Percentiles rank a stretch among this genome's conserved stretches.
phyloP scores from a whole-genome alignment of 2,329 filamentous ascomycete species.

The Chalara sp. region DNA sequence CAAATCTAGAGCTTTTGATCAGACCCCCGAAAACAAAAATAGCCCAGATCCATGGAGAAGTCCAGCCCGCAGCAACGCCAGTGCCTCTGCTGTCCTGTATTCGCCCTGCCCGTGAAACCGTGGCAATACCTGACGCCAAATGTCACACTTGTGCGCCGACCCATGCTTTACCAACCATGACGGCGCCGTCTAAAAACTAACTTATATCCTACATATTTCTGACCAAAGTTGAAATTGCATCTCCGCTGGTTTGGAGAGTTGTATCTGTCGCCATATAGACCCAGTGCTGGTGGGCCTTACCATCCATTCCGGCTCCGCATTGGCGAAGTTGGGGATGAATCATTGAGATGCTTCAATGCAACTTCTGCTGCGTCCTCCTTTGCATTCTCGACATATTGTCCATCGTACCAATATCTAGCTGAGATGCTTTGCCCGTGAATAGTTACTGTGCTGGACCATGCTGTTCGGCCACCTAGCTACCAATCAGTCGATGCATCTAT shows the following conservation, averaged over 20 bases:
- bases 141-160: constrained; percentile 22
- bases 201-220: constrained; percentile 24
- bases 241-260: neutral
- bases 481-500: constrained; percentile 21
- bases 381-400: constrained; percentile 79
- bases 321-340: constrained; percentile 35
- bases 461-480: constrained; percentile 70
- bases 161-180: constrained; percentile 19
- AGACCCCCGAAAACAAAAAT: constrained; percentile 4
- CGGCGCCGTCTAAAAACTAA: no score
- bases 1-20: constrained; percentile 6
- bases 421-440: constrained; percentile 57
- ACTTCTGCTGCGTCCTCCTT: constrained; percentile 87
- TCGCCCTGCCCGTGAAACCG: constrained; percentile 1
- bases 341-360: constrained; percentile 53
- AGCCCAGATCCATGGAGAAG: constrained; percentile 2
- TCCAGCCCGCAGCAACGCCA: constrained; percentile 12
- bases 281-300: constrained; percentile 22
- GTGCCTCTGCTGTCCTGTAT: constrained; percentile 21
- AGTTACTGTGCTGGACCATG: constrained; percentile 80
- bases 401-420: constrained; percentile 90
- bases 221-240: constrained; percentile 5
- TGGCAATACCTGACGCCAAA: constrained; percentile 24
- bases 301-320: constrained; percentile 31
- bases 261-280: constrained; percentile 2